phyloP scores from a whole-genome alignment of 495 filamentous ascomycete genomes.

The Staphylotrichum tortipilum region DNA sequence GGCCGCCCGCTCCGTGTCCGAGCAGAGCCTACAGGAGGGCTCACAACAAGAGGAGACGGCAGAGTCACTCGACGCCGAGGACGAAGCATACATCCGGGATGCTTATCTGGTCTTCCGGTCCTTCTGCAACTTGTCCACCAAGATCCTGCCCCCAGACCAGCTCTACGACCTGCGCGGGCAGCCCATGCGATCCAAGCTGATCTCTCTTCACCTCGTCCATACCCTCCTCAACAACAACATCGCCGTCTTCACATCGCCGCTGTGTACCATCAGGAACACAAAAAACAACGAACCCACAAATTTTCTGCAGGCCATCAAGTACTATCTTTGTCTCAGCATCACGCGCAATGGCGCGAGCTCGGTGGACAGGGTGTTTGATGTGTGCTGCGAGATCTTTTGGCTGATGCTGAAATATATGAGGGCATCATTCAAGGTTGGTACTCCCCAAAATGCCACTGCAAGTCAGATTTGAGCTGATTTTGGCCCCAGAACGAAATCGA shows the following conservation, averaged over 20 bases:
- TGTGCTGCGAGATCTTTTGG: conserved; percentile 97
- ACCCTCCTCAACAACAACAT: conserved; percentile 89
- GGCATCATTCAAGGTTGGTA: conserved; percentile 75
- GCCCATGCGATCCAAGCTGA: conserved; percentile 92
- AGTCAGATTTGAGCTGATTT: conserved; percentile 5
- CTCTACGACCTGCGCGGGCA: conserved; percentile 86
- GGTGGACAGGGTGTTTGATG: conserved; percentile 84
- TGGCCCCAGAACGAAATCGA: conserved; percentile 78
- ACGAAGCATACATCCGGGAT: conserved; percentile 93
- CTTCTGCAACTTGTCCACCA: conserved; percentile 95
- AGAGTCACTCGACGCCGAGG: conserved; percentile 73
- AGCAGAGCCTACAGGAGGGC: conserved; percentile 41
- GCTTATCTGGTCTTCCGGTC: conserved; percentile 95
- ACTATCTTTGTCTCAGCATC: conserved; percentile 87
- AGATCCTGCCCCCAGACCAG: conserved; percentile 77
- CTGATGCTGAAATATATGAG: conserved; percentile 90
- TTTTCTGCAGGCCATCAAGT: conserved; percentile 91
- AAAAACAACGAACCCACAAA: conserved; percentile 75
- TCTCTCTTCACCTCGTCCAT: conserved; percentile 90
- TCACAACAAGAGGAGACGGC: conserved; percentile 41
- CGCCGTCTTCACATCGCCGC: conserved; percentile 74
- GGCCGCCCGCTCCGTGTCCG: conserved; percentile 50
- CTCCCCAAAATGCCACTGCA: too few species aligned
- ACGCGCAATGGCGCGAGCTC: conserved; percentile 92
- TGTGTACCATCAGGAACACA: conserved; percentile 81